Conservation (phyloP, 2,329 filamentous ascomycete species). For the Huntiella decipiens region DNA sequence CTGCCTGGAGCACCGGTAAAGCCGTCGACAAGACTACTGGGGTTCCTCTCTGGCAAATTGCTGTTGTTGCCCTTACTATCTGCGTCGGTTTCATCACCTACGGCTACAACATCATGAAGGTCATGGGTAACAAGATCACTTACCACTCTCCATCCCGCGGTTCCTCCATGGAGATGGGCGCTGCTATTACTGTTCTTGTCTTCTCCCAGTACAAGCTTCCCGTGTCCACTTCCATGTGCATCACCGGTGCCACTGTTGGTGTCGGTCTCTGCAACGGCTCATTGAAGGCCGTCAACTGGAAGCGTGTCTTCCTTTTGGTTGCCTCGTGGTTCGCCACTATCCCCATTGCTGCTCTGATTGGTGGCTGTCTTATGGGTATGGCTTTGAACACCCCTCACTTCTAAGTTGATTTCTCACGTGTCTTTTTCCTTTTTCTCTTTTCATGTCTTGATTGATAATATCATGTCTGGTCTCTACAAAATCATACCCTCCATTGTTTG, state of each 20-base stretch:
- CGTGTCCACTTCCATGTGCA: conserved; percentile 63
- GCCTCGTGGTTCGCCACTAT: conserved; percentile 38
- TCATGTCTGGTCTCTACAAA: neutral
- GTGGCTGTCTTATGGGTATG: conserved; percentile 23
- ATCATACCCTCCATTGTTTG: neutral
- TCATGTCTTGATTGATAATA: neutral
- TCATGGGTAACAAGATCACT: conserved; percentile 68
- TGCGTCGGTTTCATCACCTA: conserved; percentile 53
- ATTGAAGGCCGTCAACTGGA: conserved; percentile 54
- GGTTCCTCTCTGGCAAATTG: conserved; percentile 60
- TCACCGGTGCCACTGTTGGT: conserved; percentile 60
- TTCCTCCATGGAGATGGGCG: conserved; percentile 64
- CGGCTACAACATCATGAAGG: conserved; percentile 73
- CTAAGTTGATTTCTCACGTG: neutral
- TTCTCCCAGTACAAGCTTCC: conserved; percentile 60
- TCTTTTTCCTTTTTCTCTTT: neutral
- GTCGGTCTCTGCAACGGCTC: conserved; percentile 62
- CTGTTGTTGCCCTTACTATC: conserved; percentile 44
- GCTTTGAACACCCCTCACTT: conserved; percentile 21
- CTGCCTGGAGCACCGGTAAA: conserved; percentile 44
- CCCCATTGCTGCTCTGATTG: conserved; percentile 24
- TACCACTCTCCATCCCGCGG: conserved; percentile 40
- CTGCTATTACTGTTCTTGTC: conserved; percentile 55
- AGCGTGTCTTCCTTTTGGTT: conserved; percentile 48
- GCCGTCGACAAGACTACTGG: conserved; percentile 41